Evolutionary conservation across 2,329 filamentous ascomycete species (phyloP).

Genomic region (Sclerotinia subarctica): DNA sequence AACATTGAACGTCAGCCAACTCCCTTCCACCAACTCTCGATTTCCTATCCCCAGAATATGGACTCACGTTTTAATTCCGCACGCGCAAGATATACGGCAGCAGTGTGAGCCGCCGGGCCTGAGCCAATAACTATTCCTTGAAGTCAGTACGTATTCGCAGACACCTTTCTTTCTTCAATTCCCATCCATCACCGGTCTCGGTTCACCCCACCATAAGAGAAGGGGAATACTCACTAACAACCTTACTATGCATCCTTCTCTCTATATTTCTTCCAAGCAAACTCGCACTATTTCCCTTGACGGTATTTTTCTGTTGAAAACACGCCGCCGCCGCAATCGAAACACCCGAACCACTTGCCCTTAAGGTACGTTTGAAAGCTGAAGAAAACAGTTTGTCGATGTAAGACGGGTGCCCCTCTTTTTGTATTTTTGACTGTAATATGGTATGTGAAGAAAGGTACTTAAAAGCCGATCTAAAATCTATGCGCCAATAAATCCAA

Average conservation of each 20-base stretch:
- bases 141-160: slow-evolving; percentile 20
- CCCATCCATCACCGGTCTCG: background rate
- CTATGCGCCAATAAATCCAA: background rate
- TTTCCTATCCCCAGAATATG: background rate
- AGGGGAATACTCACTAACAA: slow-evolving; percentile 68
- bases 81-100: slow-evolving; percentile 91
- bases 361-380: slow-evolving; percentile 70
- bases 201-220: background rate
- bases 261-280: slow-evolving; percentile 36
- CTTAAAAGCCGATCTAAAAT: background rate
- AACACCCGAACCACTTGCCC: slow-evolving; percentile 69
- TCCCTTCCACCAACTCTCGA: slow-evolving; percentile 35
- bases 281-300: slow-evolving; percentile 30
- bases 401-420: slow-evolving; percentile 3
- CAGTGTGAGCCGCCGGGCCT: slow-evolving; percentile 94
- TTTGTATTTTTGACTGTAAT: background rate
- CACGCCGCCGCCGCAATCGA: slow-evolving; percentile 69
- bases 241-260: slow-evolving; percentile 83
- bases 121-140: slow-evolving; percentile 72
- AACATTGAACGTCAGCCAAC: background rate
- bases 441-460: too few relatives aligned
- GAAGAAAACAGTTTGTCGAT: slow-evolving; percentile 91
- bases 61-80: slow-evolving; percentile 76
- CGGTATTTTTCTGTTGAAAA: slow-evolving; percentile 55
- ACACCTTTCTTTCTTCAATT: background rate